Percentiles rank a stretch among this genome's conserved stretches.
Evolutionary conservation across 768 basidiomycete genomes (phyloP).

Genomic region (Lactifluus volemus): DNA sequence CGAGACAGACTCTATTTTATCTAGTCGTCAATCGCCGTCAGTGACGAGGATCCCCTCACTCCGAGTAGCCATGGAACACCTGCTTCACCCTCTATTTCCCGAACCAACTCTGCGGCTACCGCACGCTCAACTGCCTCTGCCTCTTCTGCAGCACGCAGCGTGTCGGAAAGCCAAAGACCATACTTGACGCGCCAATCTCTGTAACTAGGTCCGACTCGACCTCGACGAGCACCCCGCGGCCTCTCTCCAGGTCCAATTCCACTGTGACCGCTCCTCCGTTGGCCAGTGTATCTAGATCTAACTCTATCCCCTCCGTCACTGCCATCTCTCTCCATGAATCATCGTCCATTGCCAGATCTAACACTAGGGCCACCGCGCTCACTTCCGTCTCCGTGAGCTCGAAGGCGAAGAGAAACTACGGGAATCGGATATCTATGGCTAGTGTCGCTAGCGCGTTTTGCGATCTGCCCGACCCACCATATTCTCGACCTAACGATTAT

Average conservation of each 20-base stretch:
- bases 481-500: constrained; percentile 12
- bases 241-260: constrained; percentile 11
- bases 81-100: constrained; percentile 3
- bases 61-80: not conserved
- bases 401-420: constrained; percentile 7
- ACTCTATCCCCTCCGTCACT: constrained; percentile 7
- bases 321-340: constrained; percentile 10
- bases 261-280: not conserved
- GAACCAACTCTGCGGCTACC: constrained; percentile 10
- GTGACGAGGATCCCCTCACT: not conserved
- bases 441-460: constrained; percentile 2
- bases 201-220: not conserved
- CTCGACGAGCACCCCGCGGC: not conserved
- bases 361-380: not conserved
- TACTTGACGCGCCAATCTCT: not conserved
- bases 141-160: not conserved
- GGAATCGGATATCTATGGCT: constrained; percentile 7
- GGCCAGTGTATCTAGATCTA: constrained; percentile 2
- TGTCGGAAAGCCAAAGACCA: not conserved
- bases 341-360: constrained; percentile 10
- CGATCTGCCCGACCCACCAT: constrained; percentile 10
- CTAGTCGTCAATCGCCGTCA: not conserved
- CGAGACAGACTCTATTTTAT: not conserved
- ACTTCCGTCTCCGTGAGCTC: constrained; percentile 4
- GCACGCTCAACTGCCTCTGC: not conserved